Conservation (phyloP, 345 rosid genomes). For the Cardamine chenopodiifolia region DNA sequence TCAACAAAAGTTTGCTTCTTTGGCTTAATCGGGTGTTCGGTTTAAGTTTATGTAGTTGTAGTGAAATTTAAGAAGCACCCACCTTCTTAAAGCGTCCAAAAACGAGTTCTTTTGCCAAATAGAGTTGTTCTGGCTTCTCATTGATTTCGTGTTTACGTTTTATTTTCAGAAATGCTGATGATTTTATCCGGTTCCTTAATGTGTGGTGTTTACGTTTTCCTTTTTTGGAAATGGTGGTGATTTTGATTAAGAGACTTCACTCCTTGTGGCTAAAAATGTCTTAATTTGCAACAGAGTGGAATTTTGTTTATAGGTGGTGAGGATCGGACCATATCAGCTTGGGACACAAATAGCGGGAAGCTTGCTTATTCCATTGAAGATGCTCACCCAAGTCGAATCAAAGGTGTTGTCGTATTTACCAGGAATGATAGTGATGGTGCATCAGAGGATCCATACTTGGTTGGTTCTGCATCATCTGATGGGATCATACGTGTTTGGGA, state of each 20-base stretch:
- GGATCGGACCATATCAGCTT: constrained; percentile 77
- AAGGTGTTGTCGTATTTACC: constrained; percentile 77
- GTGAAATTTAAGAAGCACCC: neutral
- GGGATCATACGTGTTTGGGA: constrained; percentile 96
- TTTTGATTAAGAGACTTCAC: neutral
- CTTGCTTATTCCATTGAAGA: constrained; percentile 70
- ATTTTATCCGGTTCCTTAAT: neutral
- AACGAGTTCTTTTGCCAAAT: neutral
- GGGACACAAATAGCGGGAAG: constrained; percentile 87
- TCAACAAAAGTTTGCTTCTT: neutral
- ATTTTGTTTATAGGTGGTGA: constrained; percentile 86
- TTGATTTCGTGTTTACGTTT: neutral
- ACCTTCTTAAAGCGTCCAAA: neutral
- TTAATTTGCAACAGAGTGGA: constrained; percentile 58
- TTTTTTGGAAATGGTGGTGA: neutral
- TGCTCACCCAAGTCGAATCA: constrained; percentile 84
- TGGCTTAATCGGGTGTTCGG: neutral
- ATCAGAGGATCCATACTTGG: constrained; percentile 64
- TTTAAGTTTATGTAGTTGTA: neutral
- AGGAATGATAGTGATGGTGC: constrained; percentile 46
- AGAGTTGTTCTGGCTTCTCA: neutral
- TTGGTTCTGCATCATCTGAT: constrained; percentile 90
- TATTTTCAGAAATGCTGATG: neutral
- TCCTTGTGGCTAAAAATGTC: constrained; percentile 10
- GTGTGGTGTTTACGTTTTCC: neutral